Conservation (phyloP, 2,329 filamentous ascomycete genomes). For the Fusarium burgessii region DNA sequence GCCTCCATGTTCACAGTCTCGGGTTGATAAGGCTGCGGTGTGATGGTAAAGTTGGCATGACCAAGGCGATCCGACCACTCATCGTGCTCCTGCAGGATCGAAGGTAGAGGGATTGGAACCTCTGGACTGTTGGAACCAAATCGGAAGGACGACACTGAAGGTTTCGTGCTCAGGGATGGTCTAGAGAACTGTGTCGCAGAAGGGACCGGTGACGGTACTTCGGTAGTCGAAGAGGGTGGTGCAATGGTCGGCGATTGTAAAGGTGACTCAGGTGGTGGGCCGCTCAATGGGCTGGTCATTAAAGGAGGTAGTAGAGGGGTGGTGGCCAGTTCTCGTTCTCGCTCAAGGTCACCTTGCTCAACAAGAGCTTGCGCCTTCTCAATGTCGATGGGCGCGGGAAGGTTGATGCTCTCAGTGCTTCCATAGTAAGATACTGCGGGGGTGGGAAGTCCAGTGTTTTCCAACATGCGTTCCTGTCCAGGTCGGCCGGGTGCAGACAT, state of each 20-base stretch:
- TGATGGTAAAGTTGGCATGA: constrained; percentile 93
- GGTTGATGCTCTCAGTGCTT: constrained; percentile 66
- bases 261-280: constrained; percentile 78
- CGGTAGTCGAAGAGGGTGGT: constrained; percentile 60
- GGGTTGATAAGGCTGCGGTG: constrained; percentile 82
- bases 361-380: constrained; percentile 46
- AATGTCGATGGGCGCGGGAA: constrained; percentile 59
- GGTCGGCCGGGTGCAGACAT: constrained; percentile 71
- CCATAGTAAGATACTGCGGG: constrained; percentile 74
- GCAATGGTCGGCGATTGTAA: constrained; percentile 84
- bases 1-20: constrained; percentile 68
- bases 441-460: constrained; percentile 69
- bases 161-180: constrained; percentile 80
- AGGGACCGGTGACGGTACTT: constrained; percentile 54
- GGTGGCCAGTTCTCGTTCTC: constrained; percentile 72
- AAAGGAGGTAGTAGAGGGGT: constrained; percentile 89
- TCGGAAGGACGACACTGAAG: constrained; percentile 81
- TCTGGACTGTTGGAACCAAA: constrained; percentile 71
- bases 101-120: constrained; percentile 67
- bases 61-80: constrained; percentile 88
- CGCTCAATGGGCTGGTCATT: constrained; percentile 69
- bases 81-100: constrained; percentile 77
- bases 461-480: constrained; percentile 58
- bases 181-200: constrained; percentile 61
- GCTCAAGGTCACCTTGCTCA: constrained; percentile 65